Evolutionary conservation across 1,284 basidiomycete species (phyloP).

Genomic region (Bondarzewia mesenterica): DNA sequence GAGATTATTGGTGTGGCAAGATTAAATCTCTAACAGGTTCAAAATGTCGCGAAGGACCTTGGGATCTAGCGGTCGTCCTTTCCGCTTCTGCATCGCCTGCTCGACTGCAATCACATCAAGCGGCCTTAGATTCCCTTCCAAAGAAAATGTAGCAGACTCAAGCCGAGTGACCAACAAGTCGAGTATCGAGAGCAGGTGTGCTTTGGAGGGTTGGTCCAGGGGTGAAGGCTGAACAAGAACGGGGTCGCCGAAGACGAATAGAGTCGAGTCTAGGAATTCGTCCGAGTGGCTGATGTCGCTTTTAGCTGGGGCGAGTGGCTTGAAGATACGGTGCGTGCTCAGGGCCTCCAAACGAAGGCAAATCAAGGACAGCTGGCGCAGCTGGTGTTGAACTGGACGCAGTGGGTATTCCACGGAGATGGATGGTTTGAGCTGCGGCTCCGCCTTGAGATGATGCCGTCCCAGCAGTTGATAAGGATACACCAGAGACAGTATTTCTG

Average conservation of each 20-base stretch:
- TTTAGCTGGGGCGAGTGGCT: slow-evolving; percentile 38
- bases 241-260: slow-evolving; percentile 49
- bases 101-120: slow-evolving; percentile 17
- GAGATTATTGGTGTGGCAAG: no score
- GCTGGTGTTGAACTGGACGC: slow-evolving; percentile 70
- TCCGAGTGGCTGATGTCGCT: slow-evolving; percentile 27
- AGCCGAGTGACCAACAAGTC: slow-evolving; percentile 73
- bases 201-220: slow-evolving; percentile 66
- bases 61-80: slow-evolving; percentile 33
- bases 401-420: slow-evolving; percentile 23
- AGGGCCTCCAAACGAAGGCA: slow-evolving; percentile 83
- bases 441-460: slow-evolving; percentile 34
- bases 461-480: slow-evolving; percentile 77
- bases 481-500: slow-evolving; percentile 79
- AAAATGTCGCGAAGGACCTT: slow-evolving; percentile 33
- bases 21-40: no score
- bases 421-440: slow-evolving; percentile 30
- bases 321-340: slow-evolving; percentile 58
- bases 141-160: slow-evolving; percentile 68
- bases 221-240: slow-evolving; percentile 66
- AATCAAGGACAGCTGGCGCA: slow-evolving; percentile 69
- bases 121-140: slow-evolving; percentile 27
- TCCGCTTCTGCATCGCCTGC: slow-evolving; percentile 19
- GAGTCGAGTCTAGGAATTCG: slow-evolving; percentile 23
- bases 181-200: slow-evolving; percentile 68